Evolutionary conservation across 1,284 basidiomycete genomes (phyloP), one percentile per base, ranked within the genome.

Genomic region (Ustilago curta): DNA sequence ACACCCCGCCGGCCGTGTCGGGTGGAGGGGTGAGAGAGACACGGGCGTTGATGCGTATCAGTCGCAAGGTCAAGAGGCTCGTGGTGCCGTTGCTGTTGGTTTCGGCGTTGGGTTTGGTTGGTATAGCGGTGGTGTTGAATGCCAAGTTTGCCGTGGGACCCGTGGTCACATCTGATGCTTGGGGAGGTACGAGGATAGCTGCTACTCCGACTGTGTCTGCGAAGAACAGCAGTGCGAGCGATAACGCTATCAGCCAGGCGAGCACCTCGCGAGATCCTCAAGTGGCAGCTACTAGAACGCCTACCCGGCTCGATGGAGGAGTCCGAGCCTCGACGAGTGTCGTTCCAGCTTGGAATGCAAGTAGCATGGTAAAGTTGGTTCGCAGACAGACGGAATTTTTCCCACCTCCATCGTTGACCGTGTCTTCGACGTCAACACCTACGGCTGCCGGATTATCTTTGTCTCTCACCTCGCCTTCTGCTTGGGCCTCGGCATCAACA

Each of bases 101-200:
- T 8, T 52, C 68, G 2, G 57, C 58, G 8, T 23, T 64, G 23
- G 49, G 14, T 1, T 49, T 51, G 43, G 43, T 70, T 1, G 61
- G 27, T 0, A 49, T 70, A 4, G 68, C 68, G 14, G 61, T 70
- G 9, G 68, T 70, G 39, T 19, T 70, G 31, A 70, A 60, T 35
- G 37, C 53, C 0, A 70, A 70, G 45, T 65, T 70, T 42, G 53
- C 61, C 8, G 43, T 37, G 16, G 61, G 68, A 9, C 25, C 31
- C 8, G 31, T 23, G 31, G 31, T n/a, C 1, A 21, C 48, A 1
- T 7, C 27, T 27, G 27, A 27, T 4, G 27, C 27, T 3, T 27
- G 3, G 3, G 42, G 21, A 21, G 23, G 18, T n/a, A 7, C 0
- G 11, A 47, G 25, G 16, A 18, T 25, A 8, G 45, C 18, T 8